phyloP scores from a whole-genome alignment of 768 basidiomycete genomes.

The Boletus rufocinnamomeus region DNA sequence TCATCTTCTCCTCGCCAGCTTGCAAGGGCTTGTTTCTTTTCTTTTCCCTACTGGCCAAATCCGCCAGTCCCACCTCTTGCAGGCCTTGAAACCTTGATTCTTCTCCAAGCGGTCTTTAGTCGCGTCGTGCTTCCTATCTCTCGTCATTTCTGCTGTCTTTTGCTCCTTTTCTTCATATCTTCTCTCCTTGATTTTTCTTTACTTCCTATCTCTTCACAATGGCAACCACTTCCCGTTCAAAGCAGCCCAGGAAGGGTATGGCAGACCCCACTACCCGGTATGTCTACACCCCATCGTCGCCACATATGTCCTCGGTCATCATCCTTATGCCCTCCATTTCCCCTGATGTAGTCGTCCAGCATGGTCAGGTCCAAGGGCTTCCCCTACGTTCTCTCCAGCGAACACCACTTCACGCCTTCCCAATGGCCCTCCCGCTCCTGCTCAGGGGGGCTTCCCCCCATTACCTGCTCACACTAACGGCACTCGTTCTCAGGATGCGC shows the following conservation, averaged over 20 bases:
- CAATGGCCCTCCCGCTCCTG: conserved; percentile 39
- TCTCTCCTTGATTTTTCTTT: conserved; percentile 34
- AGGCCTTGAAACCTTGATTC: conserved; percentile 18
- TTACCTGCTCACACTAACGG: conserved; percentile 49
- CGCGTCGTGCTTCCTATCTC: conserved; percentile 39
- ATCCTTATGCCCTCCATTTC: conserved; percentile 9
- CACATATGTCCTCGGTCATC: conserved; percentile 17
- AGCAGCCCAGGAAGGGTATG: conserved; percentile 62
- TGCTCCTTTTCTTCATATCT: conserved; percentile 25
- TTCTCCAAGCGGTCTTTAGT: conserved; percentile 30
- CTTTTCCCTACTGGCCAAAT: conserved; percentile 21
- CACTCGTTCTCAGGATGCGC: conserved; percentile 43
- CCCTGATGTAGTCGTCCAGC: conserved; percentile 45
- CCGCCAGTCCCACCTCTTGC: conserved; percentile 23
- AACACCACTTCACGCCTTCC: conserved; percentile 44
- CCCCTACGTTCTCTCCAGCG: conserved; percentile 68
- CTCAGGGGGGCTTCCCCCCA: conserved; percentile 46
- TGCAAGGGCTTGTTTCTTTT: conserved; percentile 24
- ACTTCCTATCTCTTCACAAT: conserved; percentile 40
- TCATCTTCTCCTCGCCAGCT: conserved; percentile 29
- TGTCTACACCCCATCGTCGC: conserved; percentile 35
- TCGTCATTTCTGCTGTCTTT: conserved; percentile 38
- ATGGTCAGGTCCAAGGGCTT: conserved; percentile 69
- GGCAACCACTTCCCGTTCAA: conserved; percentile 65
- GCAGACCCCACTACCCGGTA: conserved; percentile 55